phyloP scores from a whole-genome alignment of 2,329 filamentous ascomycete genomes.

The Cladosporium velox region DNA sequence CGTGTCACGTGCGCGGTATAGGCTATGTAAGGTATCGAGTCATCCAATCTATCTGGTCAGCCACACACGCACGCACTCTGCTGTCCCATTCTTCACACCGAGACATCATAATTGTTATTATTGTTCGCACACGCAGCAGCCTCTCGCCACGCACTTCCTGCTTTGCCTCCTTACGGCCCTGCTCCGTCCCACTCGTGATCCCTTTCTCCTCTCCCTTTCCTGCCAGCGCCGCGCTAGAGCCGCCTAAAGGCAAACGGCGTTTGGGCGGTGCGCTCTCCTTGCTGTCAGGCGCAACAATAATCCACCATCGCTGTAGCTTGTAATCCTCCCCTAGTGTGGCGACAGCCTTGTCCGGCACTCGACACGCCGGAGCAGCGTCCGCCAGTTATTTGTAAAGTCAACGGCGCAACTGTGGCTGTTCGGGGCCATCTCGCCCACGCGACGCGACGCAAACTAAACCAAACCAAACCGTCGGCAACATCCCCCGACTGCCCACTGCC shows the following conservation, averaged over 20 bases:
- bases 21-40: not conserved
- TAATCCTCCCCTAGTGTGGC: not conserved
- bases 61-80: not conserved
- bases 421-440: not conserved
- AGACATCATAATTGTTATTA: not conserved
- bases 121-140: not conserved
- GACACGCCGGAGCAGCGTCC: not conserved
- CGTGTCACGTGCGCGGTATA: not conserved
- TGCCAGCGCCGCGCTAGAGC: not conserved
- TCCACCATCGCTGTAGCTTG: not conserved
- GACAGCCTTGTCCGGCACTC: not conserved
- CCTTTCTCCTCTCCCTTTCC: not conserved
- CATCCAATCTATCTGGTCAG: not conserved
- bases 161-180: not conserved
- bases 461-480: not conserved
- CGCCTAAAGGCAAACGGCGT: not conserved
- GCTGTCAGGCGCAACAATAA: not conserved
- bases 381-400: not conserved
- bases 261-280: not conserved
- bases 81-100: not conserved
- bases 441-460: not conserved
- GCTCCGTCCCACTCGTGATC: not conserved
- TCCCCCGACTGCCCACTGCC: not conserved
- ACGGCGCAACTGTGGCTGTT: conserved; percentile 6
- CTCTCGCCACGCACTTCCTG: not conserved